Base-by-base conservation (phyloP, 2,329 filamentous ascomycete genomes). In the Aspergillus puulaauensis region DNA sequence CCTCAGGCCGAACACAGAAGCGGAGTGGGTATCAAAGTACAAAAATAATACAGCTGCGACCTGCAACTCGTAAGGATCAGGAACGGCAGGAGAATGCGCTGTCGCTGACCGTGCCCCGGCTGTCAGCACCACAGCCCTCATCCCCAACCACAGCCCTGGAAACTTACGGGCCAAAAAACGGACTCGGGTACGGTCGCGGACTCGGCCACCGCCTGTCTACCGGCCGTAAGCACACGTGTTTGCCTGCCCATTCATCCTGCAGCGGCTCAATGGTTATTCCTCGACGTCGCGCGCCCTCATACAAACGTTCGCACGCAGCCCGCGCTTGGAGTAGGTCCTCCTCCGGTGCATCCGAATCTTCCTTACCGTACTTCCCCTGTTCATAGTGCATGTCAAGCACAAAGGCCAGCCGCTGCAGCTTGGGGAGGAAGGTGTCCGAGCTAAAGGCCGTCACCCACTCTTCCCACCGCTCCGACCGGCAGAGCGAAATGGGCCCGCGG, bases 381-480 rank as follows among this genome's bases (percentile, higher is more conserved):
- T 21, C 24, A n/a, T 57, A 41, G 11, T 49, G 27, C 52, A 68
- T 45, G 57, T 70, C 68, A 2, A 69, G 54, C 5, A 65, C 62
- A n/a, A 67, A 66, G 5, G 61, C 64, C 8, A 70, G 48, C 8
- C 48, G 52, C 37, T 64, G 47, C 14, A 71, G 47, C 1, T 65
- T 58, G 2, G 66, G 66, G 4, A 69, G 54, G 37, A 64, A 70
- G 0, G 57, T 52, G 1, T 24, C 17, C 7, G 62, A 62, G 11
- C 56, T 49, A 33, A 71, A 71, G 2, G 66, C 50, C 6, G 51
- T 41, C 11, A 68, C 23, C 66, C 68, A 69, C 19, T 65, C 58
- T 1, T 52, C 1, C 67, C 69, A 69, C 4, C 63, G 44, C 1
- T 56, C 45, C 4, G 62, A 66, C 23, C 35, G 56, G 5, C 37